phyloP scores from a whole-genome alignment of 768 basidiomycete species.

The Lactifluus hygrophoroides region DNA sequence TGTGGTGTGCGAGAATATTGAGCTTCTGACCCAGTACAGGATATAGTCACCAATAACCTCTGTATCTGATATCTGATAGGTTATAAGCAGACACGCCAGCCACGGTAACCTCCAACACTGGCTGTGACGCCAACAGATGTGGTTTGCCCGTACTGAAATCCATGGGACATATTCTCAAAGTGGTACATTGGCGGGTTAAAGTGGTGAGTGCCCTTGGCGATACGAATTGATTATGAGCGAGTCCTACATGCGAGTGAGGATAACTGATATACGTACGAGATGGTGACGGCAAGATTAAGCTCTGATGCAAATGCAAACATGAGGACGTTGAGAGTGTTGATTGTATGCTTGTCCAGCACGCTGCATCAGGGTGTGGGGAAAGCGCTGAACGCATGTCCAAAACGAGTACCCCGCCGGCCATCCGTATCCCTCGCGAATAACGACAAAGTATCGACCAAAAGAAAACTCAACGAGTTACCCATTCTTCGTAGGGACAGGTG shows the following conservation, averaged over 20 bases:
- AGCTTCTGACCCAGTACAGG: slow-evolving; percentile 7
- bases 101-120: not conserved
- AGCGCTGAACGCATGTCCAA: not conserved
- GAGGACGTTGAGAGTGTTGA: slow-evolving; percentile 3
- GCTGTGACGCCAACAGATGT: slow-evolving; percentile 2
- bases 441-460: slow-evolving; percentile 9
- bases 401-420: slow-evolving; percentile 2
- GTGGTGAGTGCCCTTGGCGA: not conserved
- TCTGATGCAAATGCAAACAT: slow-evolving; percentile 12
- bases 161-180: slow-evolving; percentile 1
- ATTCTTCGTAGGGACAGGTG: not conserved
- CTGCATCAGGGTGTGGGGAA: not conserved
- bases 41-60: slow-evolving; percentile 14
- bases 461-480: not conserved
- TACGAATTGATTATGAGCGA: not conserved
- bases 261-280: slow-evolving; percentile 7
- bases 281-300: slow-evolving; percentile 5
- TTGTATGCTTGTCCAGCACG: slow-evolving; percentile 7
- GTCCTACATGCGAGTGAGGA: not conserved
- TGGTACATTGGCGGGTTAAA: not conserved
- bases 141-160: slow-evolving; percentile 4
- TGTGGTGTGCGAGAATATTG: not conserved
- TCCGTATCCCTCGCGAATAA: slow-evolving; percentile 5
- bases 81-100: slow-evolving; percentile 4
- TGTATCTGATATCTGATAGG: slow-evolving; percentile 10